Conservation (phyloP, 805 yeast genomes). For the Yarrowia sp. region DNA sequence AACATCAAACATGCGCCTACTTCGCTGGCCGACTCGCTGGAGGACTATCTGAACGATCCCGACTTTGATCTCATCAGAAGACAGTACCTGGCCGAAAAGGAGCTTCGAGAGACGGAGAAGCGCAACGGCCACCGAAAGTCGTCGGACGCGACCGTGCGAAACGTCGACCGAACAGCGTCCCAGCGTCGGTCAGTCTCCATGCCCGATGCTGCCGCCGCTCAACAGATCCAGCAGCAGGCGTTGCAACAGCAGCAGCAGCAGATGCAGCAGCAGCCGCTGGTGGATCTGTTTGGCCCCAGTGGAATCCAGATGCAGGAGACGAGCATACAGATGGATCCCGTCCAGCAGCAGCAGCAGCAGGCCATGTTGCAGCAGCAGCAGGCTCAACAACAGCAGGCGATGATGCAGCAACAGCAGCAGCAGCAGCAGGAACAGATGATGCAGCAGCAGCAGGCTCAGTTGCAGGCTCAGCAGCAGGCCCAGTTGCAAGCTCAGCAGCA, state of each 20-base stretch:
- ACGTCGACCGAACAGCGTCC: neutral
- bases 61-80: slow-evolving; percentile 75
- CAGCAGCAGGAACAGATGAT: slow-evolving; percentile 27
- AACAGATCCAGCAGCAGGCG: slow-evolving; percentile 33
- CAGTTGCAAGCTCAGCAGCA: slow-evolving; percentile 31
- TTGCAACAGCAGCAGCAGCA: slow-evolving; percentile 32
- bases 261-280: slow-evolving; percentile 32
- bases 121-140: slow-evolving; percentile 13
- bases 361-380: slow-evolving; percentile 29
- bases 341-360: slow-evolving; percentile 30
- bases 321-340: slow-evolving; percentile 30
- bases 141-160: slow-evolving; percentile 4
- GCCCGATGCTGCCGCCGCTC: slow-evolving; percentile 32
- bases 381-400: slow-evolving; percentile 30
- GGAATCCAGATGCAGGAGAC: slow-evolving; percentile 28
- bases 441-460: slow-evolving; percentile 27
- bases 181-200: slow-evolving; percentile 32
- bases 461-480: slow-evolving; percentile 29
- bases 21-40: slow-evolving; percentile 78
- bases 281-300: neutral
- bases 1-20: slow-evolving; percentile 97
- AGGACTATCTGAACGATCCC: slow-evolving; percentile 85
- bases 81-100: slow-evolving; percentile 71
- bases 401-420: slow-evolving; percentile 30
- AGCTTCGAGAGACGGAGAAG: slow-evolving; percentile 38